Evolutionary conservation across 192 early-diverging fungal species (phyloP), one percentile per base, ranked within the genome.

Genomic region (Entomortierella lignicola): DNA sequence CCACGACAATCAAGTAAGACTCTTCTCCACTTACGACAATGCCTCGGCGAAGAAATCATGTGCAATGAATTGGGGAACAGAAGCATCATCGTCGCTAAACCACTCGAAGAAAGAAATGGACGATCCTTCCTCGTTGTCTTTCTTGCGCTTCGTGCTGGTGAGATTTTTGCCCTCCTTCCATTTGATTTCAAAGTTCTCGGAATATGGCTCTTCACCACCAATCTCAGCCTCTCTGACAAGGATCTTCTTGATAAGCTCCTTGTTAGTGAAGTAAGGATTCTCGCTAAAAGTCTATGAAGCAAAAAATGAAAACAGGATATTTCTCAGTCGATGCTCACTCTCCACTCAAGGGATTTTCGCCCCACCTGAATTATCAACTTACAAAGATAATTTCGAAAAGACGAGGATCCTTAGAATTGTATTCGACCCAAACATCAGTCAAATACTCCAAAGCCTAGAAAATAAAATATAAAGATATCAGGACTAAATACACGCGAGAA

Each of bases 111-210:
- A 79, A 7, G 75, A 79, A n/a, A 10, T 4, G 34, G 59, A 55
- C 1, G 53, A 32, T 17, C 84, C 85, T 50, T 67, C 72, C n/a
- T n/a, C n/a, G n/a, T n/a, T n/a, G 53, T 65, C 83, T 23, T 83
- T 77, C 48, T 82, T 82, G 32, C 63, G 73, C 51, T 85, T 83
- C 20, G 41, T 70, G 74, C 43, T 55, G 11, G 85, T 86, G 20
- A 89, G 77, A 43, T 86, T 79, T 81, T 86, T 88, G 81, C 80
- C 83, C 26, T 83, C 82, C 77, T 89, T 89, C 88, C 88, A 89
- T 68, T 89, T 32, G 81, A 89, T 88, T 39, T 50, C 44, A 31
- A 47, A 60, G 39, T 25, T 29, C 42, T 57, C 67, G 30, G 50
- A n/a, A 1, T 32, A 39, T 15, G 63, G 59, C 66, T 69, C 51